Evolutionary conservation across 2,329 filamentous ascomycete genomes (phyloP).

Genomic region (Fusarium denticulatum): DNA sequence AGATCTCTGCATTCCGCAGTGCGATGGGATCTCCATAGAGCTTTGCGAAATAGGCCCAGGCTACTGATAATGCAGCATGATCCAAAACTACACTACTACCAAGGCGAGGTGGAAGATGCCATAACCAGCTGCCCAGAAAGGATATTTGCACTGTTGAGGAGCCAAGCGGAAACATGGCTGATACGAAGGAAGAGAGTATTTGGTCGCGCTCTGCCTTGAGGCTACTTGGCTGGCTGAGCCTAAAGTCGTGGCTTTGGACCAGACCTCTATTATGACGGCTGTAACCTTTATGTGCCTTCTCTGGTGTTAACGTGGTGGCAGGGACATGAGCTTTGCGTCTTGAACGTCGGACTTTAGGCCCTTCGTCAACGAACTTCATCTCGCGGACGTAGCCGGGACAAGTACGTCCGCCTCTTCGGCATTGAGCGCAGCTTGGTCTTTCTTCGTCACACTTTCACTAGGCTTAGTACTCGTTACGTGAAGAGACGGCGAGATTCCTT

Average conservation of each 20-base stretch:
- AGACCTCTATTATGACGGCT: rapidly evolving
- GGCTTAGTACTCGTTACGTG: background rate
- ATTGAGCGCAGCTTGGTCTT: background rate
- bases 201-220: background rate
- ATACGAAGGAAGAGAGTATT: background rate
- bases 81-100: background rate
- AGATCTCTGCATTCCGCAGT: background rate
- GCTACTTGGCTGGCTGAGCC: rapidly evolving
- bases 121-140: background rate
- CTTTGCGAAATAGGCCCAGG: background rate
- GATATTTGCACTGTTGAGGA: rapidly evolving
- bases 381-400: background rate
- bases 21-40: background rate
- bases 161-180: background rate
- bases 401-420: background rate
- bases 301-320: rapidly evolving
- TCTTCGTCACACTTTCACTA: background rate
- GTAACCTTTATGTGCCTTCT: rapidly evolving
- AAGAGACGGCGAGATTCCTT: too few species aligned
- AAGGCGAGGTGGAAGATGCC: background rate
- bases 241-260: rapidly evolving
- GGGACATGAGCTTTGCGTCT: background rate
- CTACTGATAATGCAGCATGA: background rate
- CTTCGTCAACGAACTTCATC: background rate
- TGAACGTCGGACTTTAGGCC: background rate